Base-by-base conservation (phyloP, 2,329 filamentous ascomycete genomes). In the Trichoderma lentiforme region DNA sequence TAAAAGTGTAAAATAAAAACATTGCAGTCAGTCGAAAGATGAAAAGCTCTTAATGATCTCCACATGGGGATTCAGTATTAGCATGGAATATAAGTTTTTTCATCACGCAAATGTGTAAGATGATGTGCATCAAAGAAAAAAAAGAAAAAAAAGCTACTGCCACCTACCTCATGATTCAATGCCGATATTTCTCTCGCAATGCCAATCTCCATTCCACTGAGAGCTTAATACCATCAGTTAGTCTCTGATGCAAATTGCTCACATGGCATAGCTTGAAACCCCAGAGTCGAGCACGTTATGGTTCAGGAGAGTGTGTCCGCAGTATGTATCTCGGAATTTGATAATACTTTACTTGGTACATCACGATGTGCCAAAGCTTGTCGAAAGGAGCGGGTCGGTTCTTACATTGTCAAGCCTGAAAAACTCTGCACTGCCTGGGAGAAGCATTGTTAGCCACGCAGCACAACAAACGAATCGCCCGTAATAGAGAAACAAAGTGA, bases 1-100 rank as follows among this genome's bases (percentile, higher is more conserved):
- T 65, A 39, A 58, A 75, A 74, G 65, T 74, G 74, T 73, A 72
- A 75, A 71, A 75, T 76, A 18, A 32, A 39, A 77, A 77, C 71
- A 76, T 77, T 80, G 79, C 78, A 80, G 83, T 93, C 91, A 93
- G 90, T 87, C 87, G 91, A 93, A 93, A 93, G 91, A 93, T 93
- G 91, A 93, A 93, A 93, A 93, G 72, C 87, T 89, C 87, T 86
- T 87, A 86, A 84, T 86, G 88, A 85, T 83, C 84, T 92, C 89
- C 87, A 92, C 88, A 90, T 88, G 79, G 77, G 76, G 79, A 79
- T 89, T 93, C 90, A 86, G 91, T 84, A 89, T 92, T 92, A 93
- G 91, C 91, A 93, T 92, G 89, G 90, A 92, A 90, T 90, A 84
- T 86, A 85, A 84, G 83, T 83, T 87, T 84, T 85, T 79, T 88